Base-by-base conservation (phyloP, 495 filamentous ascomycete species). In the Penicillium silybi region DNA sequence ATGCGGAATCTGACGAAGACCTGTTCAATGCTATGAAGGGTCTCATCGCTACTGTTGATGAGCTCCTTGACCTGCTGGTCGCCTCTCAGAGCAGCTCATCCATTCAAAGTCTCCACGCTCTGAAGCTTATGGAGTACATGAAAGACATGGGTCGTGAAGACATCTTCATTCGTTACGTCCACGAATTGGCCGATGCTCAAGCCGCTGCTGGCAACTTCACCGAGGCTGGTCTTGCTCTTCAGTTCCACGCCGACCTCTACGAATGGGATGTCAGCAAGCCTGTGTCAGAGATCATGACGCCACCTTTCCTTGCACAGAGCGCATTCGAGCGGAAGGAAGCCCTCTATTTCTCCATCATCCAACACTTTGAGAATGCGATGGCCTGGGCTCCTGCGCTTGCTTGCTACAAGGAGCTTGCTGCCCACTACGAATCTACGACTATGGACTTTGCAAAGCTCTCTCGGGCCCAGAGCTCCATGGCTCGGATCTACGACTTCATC, bases 71-170 rank as follows among this genome's bases (percentile, higher is more conserved):
- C 69, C 82, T 99, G 37, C 76, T 97, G 37, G 85, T 93, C 7
- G 92, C 90, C n/a, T 93, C 96, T 5, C 90, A 96, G 66, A 87
- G 86, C 54, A 84, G 84, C 2, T 86, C 89, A 27, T 82, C 82
- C 17, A 83, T 80, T 1, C 89, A 95, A 57, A 88, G 90, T 15
- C 85, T 95, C 63, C 88, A 97, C 64, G 90, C 90, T 1, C 76
- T 97, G 41, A 83, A 89, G 59, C 70, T 98, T 34, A 96, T 97
- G 93, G 89, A 96, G 56, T 97, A 96, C 72, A 81, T 97, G 67
- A 85, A 89, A 64, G 92, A 97, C 64, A 93, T 96, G 89, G 88
- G 92, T 56, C 95, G 95, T 62, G 91, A 95, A 65, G 91, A 96
- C 63, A 96, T 97, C 54, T 99, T 92, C 66, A 88, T 96, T 57